Percentiles rank a stretch among this genome's conserved stretches.
Conservation (phyloP, 2,329 filamentous ascomycete species). For the Lecanicillium sp. region DNA sequence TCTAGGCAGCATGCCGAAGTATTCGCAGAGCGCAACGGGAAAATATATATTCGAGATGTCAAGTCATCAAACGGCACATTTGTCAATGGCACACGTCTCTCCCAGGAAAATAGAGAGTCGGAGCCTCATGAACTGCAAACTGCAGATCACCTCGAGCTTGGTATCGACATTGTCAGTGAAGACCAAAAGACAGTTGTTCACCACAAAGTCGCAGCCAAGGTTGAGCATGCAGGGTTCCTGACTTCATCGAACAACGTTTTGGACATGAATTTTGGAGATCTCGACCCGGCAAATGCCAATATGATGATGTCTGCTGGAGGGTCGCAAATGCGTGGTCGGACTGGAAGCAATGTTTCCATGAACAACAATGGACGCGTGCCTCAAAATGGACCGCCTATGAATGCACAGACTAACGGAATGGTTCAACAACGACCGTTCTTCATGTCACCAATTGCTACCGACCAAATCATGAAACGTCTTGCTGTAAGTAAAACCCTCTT, state of each 20-base stretch:
- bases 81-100: slow-evolving; percentile 84
- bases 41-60: slow-evolving; percentile 93
- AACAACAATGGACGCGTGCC: slow-evolving; percentile 54
- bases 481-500: slow-evolving; percentile 23
- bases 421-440: slow-evolving; percentile 75
- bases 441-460: slow-evolving; percentile 82
- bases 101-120: slow-evolving; percentile 90
- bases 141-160: slow-evolving; percentile 85
- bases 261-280: slow-evolving; percentile 86
- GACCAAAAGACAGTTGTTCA: slow-evolving; percentile 98
- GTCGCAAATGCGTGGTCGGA: slow-evolving; percentile 62
- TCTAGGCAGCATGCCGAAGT: slow-evolving; percentile 95
- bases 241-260: slow-evolving; percentile 66
- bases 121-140: slow-evolving; percentile 90
- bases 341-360: slow-evolving; percentile 58
- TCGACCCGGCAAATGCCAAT: slow-evolving; percentile 70
- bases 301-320: slow-evolving; percentile 64
- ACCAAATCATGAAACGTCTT: slow-evolving; percentile 74
- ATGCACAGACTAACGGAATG: slow-evolving; percentile 48
- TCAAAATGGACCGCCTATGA: slow-evolving; percentile 34
- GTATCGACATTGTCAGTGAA: slow-evolving; percentile 97
- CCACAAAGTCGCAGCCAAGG: slow-evolving; percentile 94
- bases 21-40: slow-evolving; percentile 76
- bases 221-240: slow-evolving; percentile 87
- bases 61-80: slow-evolving; percentile 99